Percentiles rank a stretch among this genome's conserved stretches.
Evolutionary conservation across 768 basidiomycete species (phyloP).

Genomic region (Thelephora aurantiotincta): DNA sequence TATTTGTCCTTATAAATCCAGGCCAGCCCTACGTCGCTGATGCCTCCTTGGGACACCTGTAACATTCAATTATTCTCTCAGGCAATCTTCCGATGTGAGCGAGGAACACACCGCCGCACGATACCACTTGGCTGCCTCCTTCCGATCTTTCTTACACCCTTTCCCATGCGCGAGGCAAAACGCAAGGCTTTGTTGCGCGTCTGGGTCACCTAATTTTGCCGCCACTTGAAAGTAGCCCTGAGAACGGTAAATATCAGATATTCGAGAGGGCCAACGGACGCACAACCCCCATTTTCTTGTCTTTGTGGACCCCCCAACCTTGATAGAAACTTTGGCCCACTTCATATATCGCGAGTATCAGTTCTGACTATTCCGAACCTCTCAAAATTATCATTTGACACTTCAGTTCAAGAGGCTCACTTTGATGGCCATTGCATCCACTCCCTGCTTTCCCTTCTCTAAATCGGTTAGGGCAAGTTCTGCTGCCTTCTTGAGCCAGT

Average conservation of each 20-base stretch:
- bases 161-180: conserved; percentile 80
- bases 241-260: not conserved
- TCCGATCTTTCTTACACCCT: conserved; percentile 81
- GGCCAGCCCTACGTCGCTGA: conserved; percentile 70
- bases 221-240: conserved; percentile 80
- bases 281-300: conserved; percentile 83
- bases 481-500: conserved; percentile 73
- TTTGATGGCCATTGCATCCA: conserved; percentile 40
- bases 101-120: conserved; percentile 52
- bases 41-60: conserved; percentile 47
- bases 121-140: conserved; percentile 83
- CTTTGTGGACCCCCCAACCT: conserved; percentile 80
- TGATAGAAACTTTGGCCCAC: conserved; percentile 89
- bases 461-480: conserved; percentile 69
- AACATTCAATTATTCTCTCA: not conserved
- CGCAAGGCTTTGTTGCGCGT: conserved; percentile 77
- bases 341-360: conserved; percentile 83
- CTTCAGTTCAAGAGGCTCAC: conserved; percentile 17
- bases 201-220: conserved; percentile 71
- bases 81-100: not conserved
- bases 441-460: conserved; percentile 42
- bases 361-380: conserved; percentile 38
- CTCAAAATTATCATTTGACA: not conserved
- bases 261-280: conserved; percentile 15
- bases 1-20: conserved; percentile 93